Evolutionary conservation across 139 green algal genomes (phyloP).

Genomic region (Closterium sp.): DNA sequence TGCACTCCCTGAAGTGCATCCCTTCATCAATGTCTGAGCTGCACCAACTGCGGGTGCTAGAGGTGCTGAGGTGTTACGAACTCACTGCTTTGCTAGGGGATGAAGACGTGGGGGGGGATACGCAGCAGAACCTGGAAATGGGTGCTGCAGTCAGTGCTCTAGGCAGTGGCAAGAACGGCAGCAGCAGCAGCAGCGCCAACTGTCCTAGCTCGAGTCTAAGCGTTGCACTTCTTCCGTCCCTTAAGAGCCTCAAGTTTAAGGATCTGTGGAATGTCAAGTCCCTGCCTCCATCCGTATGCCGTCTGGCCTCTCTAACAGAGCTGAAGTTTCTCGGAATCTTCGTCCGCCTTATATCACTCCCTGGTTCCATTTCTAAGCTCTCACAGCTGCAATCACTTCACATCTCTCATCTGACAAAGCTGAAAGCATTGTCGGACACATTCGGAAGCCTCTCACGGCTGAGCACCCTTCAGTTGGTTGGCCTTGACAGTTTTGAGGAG

Average conservation of each 20-base stretch:
- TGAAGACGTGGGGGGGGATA: not conserved
- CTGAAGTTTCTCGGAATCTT: not conserved
- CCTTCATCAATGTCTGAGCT: not conserved
- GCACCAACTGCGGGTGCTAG: not conserved
- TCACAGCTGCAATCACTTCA: not conserved
- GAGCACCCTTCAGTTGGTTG: not conserved
- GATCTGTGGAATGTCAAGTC: not conserved
- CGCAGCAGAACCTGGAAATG: too few species aligned
- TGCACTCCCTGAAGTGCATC: not conserved
- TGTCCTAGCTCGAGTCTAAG: not conserved
- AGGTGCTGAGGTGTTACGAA: not conserved
- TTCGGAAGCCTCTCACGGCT: not conserved
- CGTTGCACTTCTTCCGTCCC: not conserved
- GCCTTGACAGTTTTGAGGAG: not conserved
- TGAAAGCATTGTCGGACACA: not conserved
- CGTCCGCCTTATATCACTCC: not conserved
- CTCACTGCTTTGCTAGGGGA: not conserved
- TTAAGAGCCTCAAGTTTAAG: not conserved
- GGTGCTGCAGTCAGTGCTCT: too few species aligned
- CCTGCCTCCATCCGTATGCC: not conserved
- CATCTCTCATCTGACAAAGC: not conserved
- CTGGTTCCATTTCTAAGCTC: not conserved
- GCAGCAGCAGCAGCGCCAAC: not conserved
- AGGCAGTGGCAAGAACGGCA: not conserved
- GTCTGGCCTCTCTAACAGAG: not conserved